Evolutionary conservation across 2,329 filamentous ascomycete genomes (phyloP).

Genomic region (Hirsutella rhossiliensis): DNA sequence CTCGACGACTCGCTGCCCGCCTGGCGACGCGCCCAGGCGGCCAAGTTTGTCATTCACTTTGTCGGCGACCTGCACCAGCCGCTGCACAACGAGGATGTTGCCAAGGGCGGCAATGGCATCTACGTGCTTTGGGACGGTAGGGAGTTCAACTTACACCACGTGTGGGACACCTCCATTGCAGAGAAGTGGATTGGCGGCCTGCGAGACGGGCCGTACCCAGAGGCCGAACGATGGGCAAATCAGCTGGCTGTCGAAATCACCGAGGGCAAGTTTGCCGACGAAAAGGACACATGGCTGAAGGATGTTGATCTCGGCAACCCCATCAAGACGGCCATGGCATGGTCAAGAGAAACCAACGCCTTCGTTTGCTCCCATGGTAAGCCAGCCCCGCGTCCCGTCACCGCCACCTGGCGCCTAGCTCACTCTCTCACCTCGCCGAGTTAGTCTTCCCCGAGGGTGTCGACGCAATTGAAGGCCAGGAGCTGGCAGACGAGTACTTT

Average conservation of each 20-base stretch:
- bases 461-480: constrained; percentile 42
- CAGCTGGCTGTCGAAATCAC: constrained; percentile 41
- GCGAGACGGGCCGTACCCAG: constrained; percentile 33
- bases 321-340: constrained; percentile 43
- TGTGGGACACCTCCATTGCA: constrained; percentile 62
- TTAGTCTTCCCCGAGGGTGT: constrained; percentile 50
- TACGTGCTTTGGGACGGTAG: constrained; percentile 46
- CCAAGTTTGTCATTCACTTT: constrained; percentile 58
- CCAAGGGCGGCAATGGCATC: constrained; percentile 57
- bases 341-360: constrained; percentile 52
- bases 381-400: constrained; percentile 8
- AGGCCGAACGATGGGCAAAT: constrained; percentile 44
- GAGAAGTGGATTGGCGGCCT: constrained; percentile 51
- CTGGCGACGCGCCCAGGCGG: constrained; percentile 42
- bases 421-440: neutral
- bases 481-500: constrained; percentile 53
- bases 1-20: constrained; percentile 31
- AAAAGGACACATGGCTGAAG: constrained; percentile 41
- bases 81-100: constrained; percentile 52
- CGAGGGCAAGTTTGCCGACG: constrained; percentile 38
- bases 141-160: constrained; percentile 54
- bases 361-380: constrained; percentile 50
- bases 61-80: constrained; percentile 60
- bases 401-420: neutral
- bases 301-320: constrained; percentile 43